Percentiles rank a stretch among this genome's conserved stretches.
Evolutionary conservation across 352 stramenopile species (phyloP).

Genomic region (Labyrinthula sp.): DNA sequence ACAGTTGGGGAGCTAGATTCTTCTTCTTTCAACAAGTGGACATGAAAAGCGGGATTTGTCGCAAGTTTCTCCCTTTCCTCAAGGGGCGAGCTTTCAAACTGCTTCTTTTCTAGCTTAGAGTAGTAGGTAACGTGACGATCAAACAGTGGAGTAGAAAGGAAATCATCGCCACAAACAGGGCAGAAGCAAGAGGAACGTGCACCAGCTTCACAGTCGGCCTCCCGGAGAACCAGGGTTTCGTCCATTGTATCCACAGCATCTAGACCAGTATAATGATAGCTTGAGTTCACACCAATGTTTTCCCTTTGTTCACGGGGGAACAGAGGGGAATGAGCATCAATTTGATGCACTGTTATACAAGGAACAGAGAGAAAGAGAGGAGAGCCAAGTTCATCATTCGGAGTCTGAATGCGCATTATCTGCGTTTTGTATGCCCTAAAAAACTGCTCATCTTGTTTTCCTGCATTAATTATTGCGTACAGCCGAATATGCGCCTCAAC

Average conservation of each 20-base stretch:
- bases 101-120: too few species aligned
- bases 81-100: too few species aligned
- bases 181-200: constrained; percentile 38
- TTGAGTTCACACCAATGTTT: constrained; percentile 27
- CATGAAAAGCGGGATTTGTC: too few species aligned
- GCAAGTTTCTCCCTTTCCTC: too few species aligned
- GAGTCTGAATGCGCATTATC: constrained; percentile 38
- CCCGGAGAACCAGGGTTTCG: constrained; percentile 34
- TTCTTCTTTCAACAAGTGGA: too few species aligned
- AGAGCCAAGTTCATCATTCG: constrained; percentile 43
- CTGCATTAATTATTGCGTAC: constrained; percentile 37
- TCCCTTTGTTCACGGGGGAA: constrained; percentile 30
- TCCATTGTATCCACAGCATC: too few species aligned
- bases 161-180: constrained; percentile 41
- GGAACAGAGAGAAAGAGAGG: constrained; percentile 39
- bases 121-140: constrained; percentile 38
- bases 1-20: too few species aligned
- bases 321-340: constrained; percentile 41
- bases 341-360: constrained; percentile 37
- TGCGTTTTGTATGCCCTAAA: constrained; percentile 33
- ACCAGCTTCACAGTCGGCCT: constrained; percentile 34
- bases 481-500: constrained; percentile 44
- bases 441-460: constrained; percentile 13
- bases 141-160: constrained; percentile 37
- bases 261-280: constrained; percentile 26